phyloP scores from a whole-genome alignment of 31 red algal species.

The Bonnemaisonia californica region DNA sequence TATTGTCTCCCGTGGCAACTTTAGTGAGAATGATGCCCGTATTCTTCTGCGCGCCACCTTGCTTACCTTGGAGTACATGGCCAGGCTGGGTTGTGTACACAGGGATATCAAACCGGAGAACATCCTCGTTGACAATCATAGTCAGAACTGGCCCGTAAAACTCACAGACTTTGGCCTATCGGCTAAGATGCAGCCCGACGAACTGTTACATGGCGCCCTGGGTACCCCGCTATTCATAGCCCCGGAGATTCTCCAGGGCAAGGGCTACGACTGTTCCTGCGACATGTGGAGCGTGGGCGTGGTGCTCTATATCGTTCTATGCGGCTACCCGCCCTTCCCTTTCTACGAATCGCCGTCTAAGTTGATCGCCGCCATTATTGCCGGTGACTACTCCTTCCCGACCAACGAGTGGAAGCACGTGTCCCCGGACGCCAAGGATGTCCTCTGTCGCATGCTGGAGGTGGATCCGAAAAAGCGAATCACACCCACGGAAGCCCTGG shows the following conservation, averaged over 20 bases:
- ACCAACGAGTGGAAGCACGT: conserved; percentile 60
- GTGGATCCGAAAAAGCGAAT: conserved; percentile 59
- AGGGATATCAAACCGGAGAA: conserved; percentile 88
- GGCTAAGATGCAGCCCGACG: conserved; percentile 75
- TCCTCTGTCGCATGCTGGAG: conserved; percentile 54
- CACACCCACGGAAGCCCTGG: conserved; percentile 52
- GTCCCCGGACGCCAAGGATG: conserved; percentile 66
- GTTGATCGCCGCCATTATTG: conserved; percentile 49
- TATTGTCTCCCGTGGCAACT: conserved; percentile 58
- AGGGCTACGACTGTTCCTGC: conserved; percentile 78
- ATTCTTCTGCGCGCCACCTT: conserved; percentile 46
- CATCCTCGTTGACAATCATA: conserved; percentile 75
- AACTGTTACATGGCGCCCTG: conserved; percentile 71
- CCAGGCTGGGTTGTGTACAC: conserved; percentile 68
- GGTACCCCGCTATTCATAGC: conserved; percentile 93
- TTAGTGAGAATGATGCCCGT: conserved; percentile 76
- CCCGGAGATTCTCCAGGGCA: conserved; percentile 82
- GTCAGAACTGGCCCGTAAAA: conserved; percentile 68
- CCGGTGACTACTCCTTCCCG: conserved; percentile 62
- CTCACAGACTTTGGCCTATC: conserved; percentile 79
- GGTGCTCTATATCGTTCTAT: conserved; percentile 86
- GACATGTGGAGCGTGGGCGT: conserved; percentile 96
- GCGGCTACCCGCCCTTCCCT: conserved; percentile 90
- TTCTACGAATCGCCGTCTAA: conserved; percentile 48
- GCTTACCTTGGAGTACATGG: conserved; percentile 55